Base-by-base conservation (phyloP, 2,329 filamentous ascomycete genomes). In the Tolypocladium guangdongense region DNA sequence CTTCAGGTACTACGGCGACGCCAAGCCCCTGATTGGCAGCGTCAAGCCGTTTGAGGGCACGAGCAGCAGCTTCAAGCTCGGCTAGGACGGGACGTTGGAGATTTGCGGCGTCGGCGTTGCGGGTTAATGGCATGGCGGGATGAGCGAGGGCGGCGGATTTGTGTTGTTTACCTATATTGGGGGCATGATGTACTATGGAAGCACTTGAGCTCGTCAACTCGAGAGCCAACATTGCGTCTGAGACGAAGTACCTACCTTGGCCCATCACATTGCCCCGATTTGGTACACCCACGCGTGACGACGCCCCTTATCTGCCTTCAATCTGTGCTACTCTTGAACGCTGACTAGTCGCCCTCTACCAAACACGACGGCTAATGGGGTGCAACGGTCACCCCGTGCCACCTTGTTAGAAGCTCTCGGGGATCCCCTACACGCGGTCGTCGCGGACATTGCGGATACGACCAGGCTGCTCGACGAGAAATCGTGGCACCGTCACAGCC, bases 1-100 rank as follows among this genome's bases (percentile, higher is more conserved):
- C 27, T 69, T 95, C 47, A 81, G 77, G 71, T 97, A 96, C 65
- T 92, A 84, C 69, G 92, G 92, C 0, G 90, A 96, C 70, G 75
- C 82, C 3, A 96, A 91, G 78, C 53, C 54, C 18, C 24, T 61
- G 32, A 49, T 59, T 32, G 80, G 76, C 1, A 83, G 62, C 1
- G 82, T 61, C 30, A 45, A 36, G 41, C 36, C 58, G 7, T 63
- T 63, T 47, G 53, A 57, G 41, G 60, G 60, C 18, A 60, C 58
- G 24, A 63, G 57, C 41, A 53, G 54, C 49, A 47, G 55, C 18
- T 63, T 63, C 33, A 56, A 48, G 8, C 53, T 63, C 45, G 48
- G 20, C 18, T 50, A 50, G 41, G 20, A 8, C 24, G 20, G 24
- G 18, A 27, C 36, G n/a, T 35, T 37, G 35, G 7, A 11, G n/a